Evolutionary conservation across 139 green algal species (phyloP).

Genomic region (Picochlorum sp.): DNA sequence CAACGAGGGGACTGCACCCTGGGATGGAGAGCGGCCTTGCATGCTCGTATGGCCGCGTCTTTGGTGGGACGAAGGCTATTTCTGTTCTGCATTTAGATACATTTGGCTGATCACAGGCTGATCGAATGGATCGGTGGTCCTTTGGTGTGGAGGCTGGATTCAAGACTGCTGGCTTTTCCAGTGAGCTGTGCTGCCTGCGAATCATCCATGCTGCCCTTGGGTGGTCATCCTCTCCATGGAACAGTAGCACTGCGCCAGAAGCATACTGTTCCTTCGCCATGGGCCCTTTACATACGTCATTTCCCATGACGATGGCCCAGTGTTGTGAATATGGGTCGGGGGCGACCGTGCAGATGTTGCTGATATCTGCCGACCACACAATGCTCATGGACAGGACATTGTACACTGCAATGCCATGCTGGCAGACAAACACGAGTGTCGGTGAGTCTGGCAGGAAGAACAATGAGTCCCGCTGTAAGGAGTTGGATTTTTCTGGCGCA

Average conservation of each 20-base stretch:
- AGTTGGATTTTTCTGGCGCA: background rate
- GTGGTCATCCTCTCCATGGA: background rate
- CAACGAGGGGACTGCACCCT: conserved; percentile 12
- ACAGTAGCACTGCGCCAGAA: background rate
- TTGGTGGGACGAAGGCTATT: conserved; percentile 8
- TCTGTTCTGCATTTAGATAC: background rate
- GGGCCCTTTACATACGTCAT: background rate
- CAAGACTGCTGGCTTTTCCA: background rate
- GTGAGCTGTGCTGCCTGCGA: background rate
- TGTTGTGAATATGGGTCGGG: conserved; percentile 10
- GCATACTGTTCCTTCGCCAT: background rate
- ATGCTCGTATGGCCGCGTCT: background rate
- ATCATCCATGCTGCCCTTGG: background rate
- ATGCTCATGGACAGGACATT: conserved; percentile 12
- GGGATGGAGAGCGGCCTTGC: background rate
- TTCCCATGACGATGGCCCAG: conserved; percentile 8
- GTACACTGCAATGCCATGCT: conserved; percentile 4
- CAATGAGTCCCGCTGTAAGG: background rate
- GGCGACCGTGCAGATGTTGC: background rate
- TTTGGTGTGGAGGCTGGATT: background rate
- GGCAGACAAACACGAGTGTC: background rate
- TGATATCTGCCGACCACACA: conserved; percentile 6
- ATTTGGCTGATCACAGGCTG: background rate
- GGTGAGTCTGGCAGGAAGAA: conserved; percentile 7
- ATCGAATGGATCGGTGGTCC: background rate